These are phyloP conservation scores for Stephania japonica DNA, from an alignment of 164 flowering plant genomes.

Conservation along the genomic window DNA sequence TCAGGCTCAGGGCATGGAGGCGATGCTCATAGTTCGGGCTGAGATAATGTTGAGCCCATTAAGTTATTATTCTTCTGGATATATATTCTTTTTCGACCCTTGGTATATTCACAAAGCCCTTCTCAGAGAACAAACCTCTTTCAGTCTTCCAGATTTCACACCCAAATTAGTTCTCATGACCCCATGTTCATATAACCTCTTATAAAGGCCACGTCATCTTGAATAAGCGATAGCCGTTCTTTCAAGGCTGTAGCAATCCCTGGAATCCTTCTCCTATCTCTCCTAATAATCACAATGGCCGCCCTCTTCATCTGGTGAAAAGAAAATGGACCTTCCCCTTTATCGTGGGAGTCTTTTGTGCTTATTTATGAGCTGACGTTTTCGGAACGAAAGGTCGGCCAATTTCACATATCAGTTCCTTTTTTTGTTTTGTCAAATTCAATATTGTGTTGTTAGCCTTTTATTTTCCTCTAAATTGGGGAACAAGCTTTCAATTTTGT, in stretches of 20 bases:
- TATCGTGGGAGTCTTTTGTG: constrained; percentile 24
- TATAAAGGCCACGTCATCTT: constrained; percentile 18
- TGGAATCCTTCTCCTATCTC: constrained; percentile 20
- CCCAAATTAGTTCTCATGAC: constrained; percentile 4
- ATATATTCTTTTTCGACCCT: background rate
- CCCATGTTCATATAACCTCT: constrained; percentile 31
- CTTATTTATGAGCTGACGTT: constrained; percentile 21
- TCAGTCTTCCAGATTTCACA: constrained; percentile 21
- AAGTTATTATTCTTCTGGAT: constrained; percentile 5
- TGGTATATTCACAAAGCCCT: background rate
- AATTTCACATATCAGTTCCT: constrained; percentile 14
- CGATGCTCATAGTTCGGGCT: constrained; percentile 35
- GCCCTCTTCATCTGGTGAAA: constrained; percentile 1
- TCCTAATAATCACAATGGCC: constrained; percentile 28
- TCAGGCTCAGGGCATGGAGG: constrained; percentile 25
- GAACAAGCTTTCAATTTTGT: constrained; percentile 30
- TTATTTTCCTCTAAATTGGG: constrained; percentile 7
- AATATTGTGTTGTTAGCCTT: background rate
- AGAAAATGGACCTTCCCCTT: constrained; percentile 11
- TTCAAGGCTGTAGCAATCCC: constrained; percentile 25
- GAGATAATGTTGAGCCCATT: constrained; percentile 9
- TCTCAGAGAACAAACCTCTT: constrained; percentile 3
- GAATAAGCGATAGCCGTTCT: constrained; percentile 47
- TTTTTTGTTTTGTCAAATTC: background rate
- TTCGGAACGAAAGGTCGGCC: constrained; percentile 17